Conservation (phyloP, 129 eudicot genomes). For the Erigeron canadensis region DNA sequence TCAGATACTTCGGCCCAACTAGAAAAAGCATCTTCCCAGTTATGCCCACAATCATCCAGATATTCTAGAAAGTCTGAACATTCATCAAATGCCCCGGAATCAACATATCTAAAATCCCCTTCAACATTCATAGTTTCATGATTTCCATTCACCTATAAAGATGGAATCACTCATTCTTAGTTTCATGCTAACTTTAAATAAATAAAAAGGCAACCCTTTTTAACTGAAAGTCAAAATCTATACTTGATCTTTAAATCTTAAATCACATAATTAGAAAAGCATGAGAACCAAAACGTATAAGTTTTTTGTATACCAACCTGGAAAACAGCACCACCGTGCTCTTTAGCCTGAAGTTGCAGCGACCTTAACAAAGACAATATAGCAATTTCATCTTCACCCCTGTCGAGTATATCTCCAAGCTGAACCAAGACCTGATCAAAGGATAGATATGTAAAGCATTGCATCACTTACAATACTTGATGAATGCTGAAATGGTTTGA, state of each 20-base stretch:
- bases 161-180: neutral
- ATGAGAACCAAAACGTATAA: neutral
- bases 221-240: constrained; percentile 11
- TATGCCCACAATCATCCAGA: constrained; percentile 59
- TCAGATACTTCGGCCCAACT: constrained; percentile 68
- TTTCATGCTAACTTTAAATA: neutral
- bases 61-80: constrained; percentile 84
- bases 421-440: constrained; percentile 77
- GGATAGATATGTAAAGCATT: constrained; percentile 6
- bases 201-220: constrained; percentile 15
- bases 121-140: constrained; percentile 96
- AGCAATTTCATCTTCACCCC: constrained; percentile 99
- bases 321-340: constrained; percentile 90
- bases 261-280: neutral
- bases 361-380: constrained; percentile 83
- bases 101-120: constrained; percentile 94
- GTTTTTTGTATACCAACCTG: constrained; percentile 48
- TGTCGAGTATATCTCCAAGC: constrained; percentile 95
- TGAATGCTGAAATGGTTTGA: neutral
- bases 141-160: constrained; percentile 78
- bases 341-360: constrained; percentile 87
- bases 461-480: neutral
- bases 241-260: neutral
- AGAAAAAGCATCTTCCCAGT: constrained; percentile 92
- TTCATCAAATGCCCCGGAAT: constrained; percentile 86